Evolutionary conservation across 331 rosid genomes (phyloP).

Genomic region (Quercus phellos): DNA sequence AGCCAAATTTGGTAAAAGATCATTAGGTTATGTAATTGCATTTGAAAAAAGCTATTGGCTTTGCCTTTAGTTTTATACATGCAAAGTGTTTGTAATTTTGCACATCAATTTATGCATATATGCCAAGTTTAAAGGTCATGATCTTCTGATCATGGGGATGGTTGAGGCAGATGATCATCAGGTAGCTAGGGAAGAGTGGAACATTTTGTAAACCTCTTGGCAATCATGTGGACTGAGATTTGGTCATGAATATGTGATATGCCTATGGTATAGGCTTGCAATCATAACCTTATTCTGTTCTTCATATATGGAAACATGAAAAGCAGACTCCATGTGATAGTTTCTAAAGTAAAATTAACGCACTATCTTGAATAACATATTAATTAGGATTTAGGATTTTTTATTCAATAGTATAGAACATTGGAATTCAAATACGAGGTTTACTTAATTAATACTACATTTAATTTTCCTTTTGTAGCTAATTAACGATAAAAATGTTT

Average conservation of each 20-base stretch:
- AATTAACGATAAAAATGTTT: no score
- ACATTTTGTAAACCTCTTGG: neutral
- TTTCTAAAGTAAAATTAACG: conserved; percentile 6
- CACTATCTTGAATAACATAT: neutral
- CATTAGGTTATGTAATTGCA: conserved; percentile 14
- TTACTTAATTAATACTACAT: no score
- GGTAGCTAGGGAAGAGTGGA: conserved; percentile 10
- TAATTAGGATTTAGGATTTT: neutral
- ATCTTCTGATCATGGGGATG: conserved; percentile 19
- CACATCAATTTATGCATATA: neutral
- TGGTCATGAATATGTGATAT: conserved; percentile 37
- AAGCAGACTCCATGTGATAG: conserved; percentile 51
- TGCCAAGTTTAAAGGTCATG: conserved; percentile 8
- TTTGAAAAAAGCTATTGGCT: conserved; percentile 8
- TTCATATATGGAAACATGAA: conserved; percentile 32
- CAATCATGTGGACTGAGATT: conserved; percentile 62
- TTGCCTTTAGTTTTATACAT: neutral
- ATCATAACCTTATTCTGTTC: conserved; percentile 33
- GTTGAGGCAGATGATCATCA: neutral
- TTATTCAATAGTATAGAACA: neutral
- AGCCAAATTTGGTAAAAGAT: conserved; percentile 24
- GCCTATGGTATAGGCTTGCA: conserved; percentile 43
- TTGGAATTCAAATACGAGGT: no score
- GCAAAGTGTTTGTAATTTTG: neutral
- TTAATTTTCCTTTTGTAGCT: no score